Evolutionary conservation across 106 monocot genomes (phyloP).

Genomic region (Phalaenopsis aphrodite): DNA sequence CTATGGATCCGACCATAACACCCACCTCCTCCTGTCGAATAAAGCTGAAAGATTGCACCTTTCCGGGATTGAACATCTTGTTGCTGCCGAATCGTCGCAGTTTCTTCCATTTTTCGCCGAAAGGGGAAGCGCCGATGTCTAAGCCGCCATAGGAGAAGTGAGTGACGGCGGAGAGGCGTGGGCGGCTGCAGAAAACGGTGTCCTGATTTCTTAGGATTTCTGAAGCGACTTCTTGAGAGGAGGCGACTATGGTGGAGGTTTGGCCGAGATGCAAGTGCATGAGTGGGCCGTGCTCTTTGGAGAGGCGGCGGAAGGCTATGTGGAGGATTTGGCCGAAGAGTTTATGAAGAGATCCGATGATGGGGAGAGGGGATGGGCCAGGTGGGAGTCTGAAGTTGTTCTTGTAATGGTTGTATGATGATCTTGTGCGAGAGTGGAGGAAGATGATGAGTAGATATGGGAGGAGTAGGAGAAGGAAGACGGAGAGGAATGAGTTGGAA

Average conservation of each 20-base stretch:
- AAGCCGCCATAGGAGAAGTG: slow-evolving; percentile 2
- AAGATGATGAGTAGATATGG: neutral
- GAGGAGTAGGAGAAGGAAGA: neutral
- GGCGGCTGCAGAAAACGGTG: slow-evolving; percentile 10
- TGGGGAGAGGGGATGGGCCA: slow-evolving; percentile 14
- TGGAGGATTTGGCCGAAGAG: slow-evolving; percentile 12
- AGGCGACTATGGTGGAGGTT: slow-evolving; percentile 12
- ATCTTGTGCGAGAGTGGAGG: neutral
- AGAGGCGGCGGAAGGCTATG: slow-evolving; percentile 9
- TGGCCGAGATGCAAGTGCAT: slow-evolving; percentile 19
- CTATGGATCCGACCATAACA: neutral
- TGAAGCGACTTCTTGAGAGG: slow-evolving; percentile 3
- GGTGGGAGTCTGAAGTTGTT: slow-evolving; percentile 14
- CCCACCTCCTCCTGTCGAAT: slow-evolving; percentile 10
- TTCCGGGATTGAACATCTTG: slow-evolving; percentile 1
- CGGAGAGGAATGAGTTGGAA: neutral
- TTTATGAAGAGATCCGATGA: slow-evolving; percentile 32
- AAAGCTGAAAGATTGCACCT: neutral
- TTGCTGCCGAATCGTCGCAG: neutral
- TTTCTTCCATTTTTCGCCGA: slow-evolving; percentile 15
- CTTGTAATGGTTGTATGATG: neutral
- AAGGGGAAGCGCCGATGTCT: slow-evolving; percentile 4
- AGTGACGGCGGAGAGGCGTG: neutral
- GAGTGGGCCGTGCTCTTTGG: slow-evolving; percentile 17
- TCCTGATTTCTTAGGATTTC: slow-evolving; percentile 17